phyloP scores from a whole-genome alignment of 352 stramenopile genomes.

The Hyaloperonospora brassicae region DNA sequence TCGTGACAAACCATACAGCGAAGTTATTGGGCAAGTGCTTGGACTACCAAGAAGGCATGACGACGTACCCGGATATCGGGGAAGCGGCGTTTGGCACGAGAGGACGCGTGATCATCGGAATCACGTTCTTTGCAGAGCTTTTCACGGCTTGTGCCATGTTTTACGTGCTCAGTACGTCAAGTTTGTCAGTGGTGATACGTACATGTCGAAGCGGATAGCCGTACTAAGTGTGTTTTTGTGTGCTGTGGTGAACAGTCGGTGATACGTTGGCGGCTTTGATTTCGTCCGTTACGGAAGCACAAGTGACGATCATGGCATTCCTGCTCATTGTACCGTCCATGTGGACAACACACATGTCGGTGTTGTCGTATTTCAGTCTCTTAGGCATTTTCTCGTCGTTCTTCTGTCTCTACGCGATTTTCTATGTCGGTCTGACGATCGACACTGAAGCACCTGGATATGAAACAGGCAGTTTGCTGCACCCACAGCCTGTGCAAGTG shows the following conservation, averaged over 20 bases:
- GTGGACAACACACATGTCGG: constrained; percentile 74
- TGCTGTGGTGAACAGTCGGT: constrained; percentile 35
- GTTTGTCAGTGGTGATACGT: background rate
- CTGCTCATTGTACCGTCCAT: constrained; percentile 68
- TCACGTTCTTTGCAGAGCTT: constrained; percentile 79
- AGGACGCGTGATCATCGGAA: constrained; percentile 58
- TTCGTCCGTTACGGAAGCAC: constrained; percentile 43
- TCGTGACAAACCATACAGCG: constrained; percentile 82
- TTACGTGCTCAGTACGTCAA: constrained; percentile 54
- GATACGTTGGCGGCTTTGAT: constrained; percentile 71
- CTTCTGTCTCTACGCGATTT: constrained; percentile 67
- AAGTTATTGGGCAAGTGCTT: constrained; percentile 78
- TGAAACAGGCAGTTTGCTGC: constrained; percentile 44
- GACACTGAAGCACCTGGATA: constrained; percentile 33
- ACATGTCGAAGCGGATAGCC: background rate
- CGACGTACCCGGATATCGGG: constrained; percentile 78
- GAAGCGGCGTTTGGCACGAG: constrained; percentile 67
- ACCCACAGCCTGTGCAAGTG: constrained; percentile 53
- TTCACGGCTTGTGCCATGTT: constrained; percentile 79
- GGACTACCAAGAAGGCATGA: constrained; percentile 76
- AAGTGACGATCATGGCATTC: constrained; percentile 64
- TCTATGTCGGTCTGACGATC: constrained; percentile 67
- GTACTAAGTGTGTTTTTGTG: background rate
- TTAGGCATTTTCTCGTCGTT: constrained; percentile 79
- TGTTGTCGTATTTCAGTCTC: constrained; percentile 81